Base-by-base conservation (phyloP, 23 red algal genomes). In the Gracilaria gracilis region DNA sequence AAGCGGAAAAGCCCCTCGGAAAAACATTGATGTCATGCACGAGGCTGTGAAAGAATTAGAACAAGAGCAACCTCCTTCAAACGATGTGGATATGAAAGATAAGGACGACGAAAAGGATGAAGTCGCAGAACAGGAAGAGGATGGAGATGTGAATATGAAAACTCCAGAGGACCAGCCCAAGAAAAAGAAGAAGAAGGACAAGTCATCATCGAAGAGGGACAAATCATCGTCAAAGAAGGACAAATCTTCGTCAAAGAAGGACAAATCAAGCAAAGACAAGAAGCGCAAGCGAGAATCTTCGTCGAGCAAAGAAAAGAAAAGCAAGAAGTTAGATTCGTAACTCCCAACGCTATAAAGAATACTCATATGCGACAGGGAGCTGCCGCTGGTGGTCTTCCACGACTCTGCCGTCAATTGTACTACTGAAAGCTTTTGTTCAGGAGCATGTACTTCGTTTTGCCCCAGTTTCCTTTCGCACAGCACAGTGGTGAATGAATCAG, bases 11-110 rank as follows among this genome's bases (percentile, higher is more conserved):
- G 84, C 82, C 4, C 96, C 96, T 42, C 75, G 93, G 27, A 91
- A 89, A 40, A 99, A 99, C 84, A 46, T 83, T 85, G 97, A 95
- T 23, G 95, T 95, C 37, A 96, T 99, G 94, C 71, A 81, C 27
- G 89, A 92, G 50, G 92, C 89, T 55, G 49, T 95, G 53, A 76
- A 67, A 47, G 97, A 96, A 75, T 93, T 88, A 38, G 67, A 73
- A 35, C 70, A 66, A 19, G 88, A 83, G 28, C 50, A 48, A 14
- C 65, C 51, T 16, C 13, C 74, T 20, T 40, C 25, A 19, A 57
- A 70, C 1, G 81, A 95, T 73, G 74, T 40, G 38, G 67, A 74
- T 23, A 87, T 62, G 83, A 87, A 72, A 28, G 39, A 53, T 39
- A 73, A 78, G 17, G 75, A 34, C 29, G 75, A 79, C 55, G 74